These are phyloP conservation scores for Ziziphus jujuba DNA, from an alignment of 306 rosid genomes.

Conservation along the genomic window DNA sequence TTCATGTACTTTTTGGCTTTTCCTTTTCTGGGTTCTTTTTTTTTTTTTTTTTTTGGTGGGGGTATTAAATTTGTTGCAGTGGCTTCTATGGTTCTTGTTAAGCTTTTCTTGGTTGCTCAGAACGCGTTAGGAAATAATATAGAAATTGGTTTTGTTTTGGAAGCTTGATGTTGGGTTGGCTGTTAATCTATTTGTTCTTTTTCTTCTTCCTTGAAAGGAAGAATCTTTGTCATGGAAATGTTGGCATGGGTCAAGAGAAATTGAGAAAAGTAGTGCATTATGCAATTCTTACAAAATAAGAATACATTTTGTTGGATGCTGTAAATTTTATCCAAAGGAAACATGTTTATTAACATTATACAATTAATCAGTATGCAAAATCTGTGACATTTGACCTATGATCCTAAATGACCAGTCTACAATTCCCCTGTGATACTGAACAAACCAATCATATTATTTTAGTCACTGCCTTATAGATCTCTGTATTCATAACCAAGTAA, in stretches of 20 bases:
- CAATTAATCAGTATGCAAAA: neutral
- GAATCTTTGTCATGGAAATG: too few relatives aligned
- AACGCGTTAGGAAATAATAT: neutral
- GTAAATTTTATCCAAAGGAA: too few relatives aligned
- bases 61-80: neutral
- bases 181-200: neutral
- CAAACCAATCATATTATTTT: slow-evolving; percentile 3
- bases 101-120: slow-evolving; percentile 1
- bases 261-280: too few relatives aligned
- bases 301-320: too few relatives aligned
- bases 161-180: neutral
- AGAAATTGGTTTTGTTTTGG: neutral
- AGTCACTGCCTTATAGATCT: neutral
- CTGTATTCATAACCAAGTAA: neutral
- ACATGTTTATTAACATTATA: too few relatives aligned
- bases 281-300: too few relatives aligned
- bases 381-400: neutral
- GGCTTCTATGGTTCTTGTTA: neutral
- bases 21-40: slow-evolving; percentile 3
- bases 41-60: neutral
- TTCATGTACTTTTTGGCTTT: neutral
- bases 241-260: too few relatives aligned
- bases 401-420: neutral
- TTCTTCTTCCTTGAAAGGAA: neutral
- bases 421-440: neutral